Base-by-base conservation (phyloP, 345 rosid species). In the Populus davidiana region DNA sequence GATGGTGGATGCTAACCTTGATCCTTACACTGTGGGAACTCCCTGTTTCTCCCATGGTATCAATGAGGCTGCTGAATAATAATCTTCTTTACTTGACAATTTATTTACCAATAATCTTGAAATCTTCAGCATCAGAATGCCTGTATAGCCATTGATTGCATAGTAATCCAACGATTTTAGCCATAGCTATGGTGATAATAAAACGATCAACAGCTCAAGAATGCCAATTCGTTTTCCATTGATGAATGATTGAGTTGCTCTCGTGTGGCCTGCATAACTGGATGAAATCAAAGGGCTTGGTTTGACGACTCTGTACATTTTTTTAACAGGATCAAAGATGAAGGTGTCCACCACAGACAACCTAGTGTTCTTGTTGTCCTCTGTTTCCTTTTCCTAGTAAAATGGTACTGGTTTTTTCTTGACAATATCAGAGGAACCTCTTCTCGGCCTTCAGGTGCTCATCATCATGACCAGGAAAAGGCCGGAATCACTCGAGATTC, bases 1-100 rank as follows among this genome's bases (percentile, higher is more conserved):
- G 79, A 70, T 80, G 80, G 82, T 75, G 82, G 92, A 88, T 25
- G 80, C 79, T 25, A 81, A 72, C 64, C 56, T 67, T 31, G 78
- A 69, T 47, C 29, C 79, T 6, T 29, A 52, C n/a, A 16, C 41
- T 17, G 85, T 49, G 87, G 63, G 47, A 78, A 76, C 54, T 71
- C 83, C 29, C 17, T 77, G 78, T 23, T 74, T 43, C 69, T 75
- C 27, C 71, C 75, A 10, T 80, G 76, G 78, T 78, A 71, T 29
- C 35, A 54, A 27, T 20, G 33, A 67, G 25, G 41, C 6, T 5
- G 71, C 2, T 2, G 8, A 5, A 3, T 38, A 5, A 3, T 38
- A 35, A 33, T 31, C 17, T 33, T 54, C 25, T 54, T 9, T 1
- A 2, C 21, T 21, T 50, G n/a, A 50, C 56, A 20, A 5, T 50